phyloP scores from a whole-genome alignment of 495 filamentous ascomycete genomes.

The Podospora didyma region DNA sequence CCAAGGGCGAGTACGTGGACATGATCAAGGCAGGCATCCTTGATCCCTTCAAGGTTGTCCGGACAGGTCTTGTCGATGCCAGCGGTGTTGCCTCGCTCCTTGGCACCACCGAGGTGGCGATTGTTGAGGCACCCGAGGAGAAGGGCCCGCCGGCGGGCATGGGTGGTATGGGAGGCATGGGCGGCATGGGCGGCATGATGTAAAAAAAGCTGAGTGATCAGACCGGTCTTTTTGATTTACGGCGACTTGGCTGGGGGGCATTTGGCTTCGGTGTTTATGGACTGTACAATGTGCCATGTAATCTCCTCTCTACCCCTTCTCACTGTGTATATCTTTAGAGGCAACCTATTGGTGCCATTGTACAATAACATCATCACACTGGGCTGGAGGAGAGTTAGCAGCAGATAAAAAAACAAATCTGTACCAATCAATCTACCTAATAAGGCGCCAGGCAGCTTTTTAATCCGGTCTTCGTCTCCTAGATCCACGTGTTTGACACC shows the following conservation, averaged over 20 bases:
- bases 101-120: conserved; percentile 95
- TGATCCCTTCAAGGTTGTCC: conserved; percentile 98
- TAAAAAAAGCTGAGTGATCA: conserved; percentile 14
- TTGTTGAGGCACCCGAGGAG: conserved; percentile 93
- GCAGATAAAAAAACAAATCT: no score
- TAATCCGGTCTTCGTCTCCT: no score
- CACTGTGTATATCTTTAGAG: conserved; percentile 18
- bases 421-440: no score
- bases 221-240: conserved; percentile 22
- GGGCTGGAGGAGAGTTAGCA: conserved; percentile 24
- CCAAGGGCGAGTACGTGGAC: conserved; percentile 96
- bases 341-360: conserved; percentile 17
- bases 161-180: conserved; percentile 56
- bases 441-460: no score
- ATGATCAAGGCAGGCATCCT: conserved; percentile 97
- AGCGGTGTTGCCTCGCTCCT: conserved; percentile 94
- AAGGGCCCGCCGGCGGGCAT: conserved; percentile 61
- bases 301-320: conserved; percentile 32
- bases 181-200: conserved; percentile 40
- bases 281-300: conserved; percentile 30
- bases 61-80: conserved; percentile 90
- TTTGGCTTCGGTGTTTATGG: conserved; percentile 29
- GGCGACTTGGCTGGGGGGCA: conserved; percentile 28
- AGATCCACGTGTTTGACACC: background rate
- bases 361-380: conserved; percentile 25